Conservation (phyloP, 1,284 basidiomycete species). For the Inonotus hispidus region DNA sequence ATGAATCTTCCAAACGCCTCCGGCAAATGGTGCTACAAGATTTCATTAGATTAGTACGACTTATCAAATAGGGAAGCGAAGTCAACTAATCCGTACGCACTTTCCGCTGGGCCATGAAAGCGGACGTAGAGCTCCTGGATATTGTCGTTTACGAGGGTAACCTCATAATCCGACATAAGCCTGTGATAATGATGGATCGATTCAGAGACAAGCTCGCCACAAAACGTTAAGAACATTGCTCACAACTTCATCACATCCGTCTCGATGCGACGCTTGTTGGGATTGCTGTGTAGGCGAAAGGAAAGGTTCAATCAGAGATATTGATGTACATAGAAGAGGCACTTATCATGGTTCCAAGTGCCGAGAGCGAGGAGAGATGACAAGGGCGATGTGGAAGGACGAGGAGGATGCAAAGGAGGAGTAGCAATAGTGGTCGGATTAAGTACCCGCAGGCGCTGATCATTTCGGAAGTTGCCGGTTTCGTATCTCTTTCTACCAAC, state of each 20-base stretch:
- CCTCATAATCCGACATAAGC: conserved; percentile 96
- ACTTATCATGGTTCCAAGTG: conserved; percentile 10
- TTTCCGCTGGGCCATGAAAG: conserved; percentile 92
- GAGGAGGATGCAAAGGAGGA: neutral
- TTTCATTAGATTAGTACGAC: conserved; percentile 7
- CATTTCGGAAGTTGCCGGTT: neutral
- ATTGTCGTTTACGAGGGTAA: conserved; percentile 94
- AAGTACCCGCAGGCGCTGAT: conserved; percentile 1
- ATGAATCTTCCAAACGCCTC: conserved; percentile 98
- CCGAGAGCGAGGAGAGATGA: neutral
- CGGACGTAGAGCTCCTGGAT: conserved; percentile 99
- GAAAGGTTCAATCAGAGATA: conserved; percentile 4
- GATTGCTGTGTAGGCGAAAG: conserved; percentile 45
- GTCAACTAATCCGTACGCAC: conserved; percentile 45
- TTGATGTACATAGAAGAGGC: neutral
- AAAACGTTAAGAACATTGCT: conserved; percentile 25
- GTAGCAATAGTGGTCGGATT: neutral
- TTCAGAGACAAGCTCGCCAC: conserved; percentile 1
- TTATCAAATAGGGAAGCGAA: too few relatives aligned
- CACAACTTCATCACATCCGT: conserved; percentile 99
- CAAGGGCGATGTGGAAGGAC: neutral
- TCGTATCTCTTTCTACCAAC: neutral
- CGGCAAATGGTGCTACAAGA: conserved; percentile 82
- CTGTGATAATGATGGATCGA: conserved; percentile 35
- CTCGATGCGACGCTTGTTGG: conserved; percentile 87